Evolutionary conservation across 192 early-diverging fungal genomes (phyloP).

Genomic region (Coemansia sp.): DNA sequence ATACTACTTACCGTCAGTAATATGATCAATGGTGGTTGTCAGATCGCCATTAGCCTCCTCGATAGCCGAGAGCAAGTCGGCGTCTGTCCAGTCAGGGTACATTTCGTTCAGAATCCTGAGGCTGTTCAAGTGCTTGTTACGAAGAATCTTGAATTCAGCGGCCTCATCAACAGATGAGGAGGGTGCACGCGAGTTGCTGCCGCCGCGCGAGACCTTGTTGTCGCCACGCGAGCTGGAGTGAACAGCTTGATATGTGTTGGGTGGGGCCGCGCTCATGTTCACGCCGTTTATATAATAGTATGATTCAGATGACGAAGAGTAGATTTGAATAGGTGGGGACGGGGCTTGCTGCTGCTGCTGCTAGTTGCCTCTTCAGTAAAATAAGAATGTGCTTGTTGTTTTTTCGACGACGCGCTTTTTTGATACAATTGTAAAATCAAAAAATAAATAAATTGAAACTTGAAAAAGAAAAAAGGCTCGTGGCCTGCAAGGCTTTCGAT

Average conservation of each 20-base stretch:
- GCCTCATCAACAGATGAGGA: slow-evolving; percentile 34
- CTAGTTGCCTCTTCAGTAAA: slow-evolving; percentile 5
- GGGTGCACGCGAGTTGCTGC: slow-evolving; percentile 24
- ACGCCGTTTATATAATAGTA: slow-evolving; percentile 44
- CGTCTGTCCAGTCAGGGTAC: slow-evolving; percentile 85
- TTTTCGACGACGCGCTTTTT: slow-evolving; percentile 48
- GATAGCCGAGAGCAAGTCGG: slow-evolving; percentile 82
- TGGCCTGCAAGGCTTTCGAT: neutral
- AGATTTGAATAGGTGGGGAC: slow-evolving; percentile 5
- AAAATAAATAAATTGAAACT: slow-evolving; percentile 22
- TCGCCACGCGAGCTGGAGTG: slow-evolving; percentile 35
- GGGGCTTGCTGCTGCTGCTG: slow-evolving; percentile 16
- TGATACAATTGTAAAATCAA: slow-evolving; percentile 37
- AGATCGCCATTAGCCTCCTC: slow-evolving; percentile 89
- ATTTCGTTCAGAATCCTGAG: slow-evolving; percentile 70
- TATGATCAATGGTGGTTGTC: slow-evolving; percentile 77
- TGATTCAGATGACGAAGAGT: slow-evolving; percentile 25
- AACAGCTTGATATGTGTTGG: slow-evolving; percentile 53
- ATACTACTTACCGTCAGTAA: slow-evolving; percentile 71
- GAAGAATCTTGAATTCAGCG: slow-evolving; percentile 67
- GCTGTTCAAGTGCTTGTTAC: slow-evolving; percentile 62
- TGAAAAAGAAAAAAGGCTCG: slow-evolving; percentile 3
- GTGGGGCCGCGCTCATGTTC: slow-evolving; percentile 53
- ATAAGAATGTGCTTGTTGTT: slow-evolving; percentile 18
- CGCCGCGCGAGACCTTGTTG: slow-evolving; percentile 37